Percentiles rank a stretch among this genome's conserved stretches.
Evolutionary conservation across 352 stramenopile species (phyloP).

Genomic region (Globisporangium spiculum): DNA sequence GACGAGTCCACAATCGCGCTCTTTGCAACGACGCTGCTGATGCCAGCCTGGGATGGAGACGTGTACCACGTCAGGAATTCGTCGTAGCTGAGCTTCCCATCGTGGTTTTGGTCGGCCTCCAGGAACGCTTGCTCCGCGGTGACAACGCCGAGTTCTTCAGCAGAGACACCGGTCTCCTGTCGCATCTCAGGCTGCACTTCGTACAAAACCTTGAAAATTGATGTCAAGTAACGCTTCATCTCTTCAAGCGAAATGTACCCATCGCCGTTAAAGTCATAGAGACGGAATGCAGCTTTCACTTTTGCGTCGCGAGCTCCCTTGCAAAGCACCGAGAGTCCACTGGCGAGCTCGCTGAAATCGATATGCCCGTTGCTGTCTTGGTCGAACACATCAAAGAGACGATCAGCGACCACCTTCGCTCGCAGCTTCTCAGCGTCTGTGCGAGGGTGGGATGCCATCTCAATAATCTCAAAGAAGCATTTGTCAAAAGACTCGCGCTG

Average conservation of each 20-base stretch:
- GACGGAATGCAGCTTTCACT: slow-evolving; percentile 73
- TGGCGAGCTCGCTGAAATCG: slow-evolving; percentile 85
- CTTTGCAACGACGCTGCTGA: slow-evolving; percentile 67
- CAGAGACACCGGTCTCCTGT: slow-evolving; percentile 56
- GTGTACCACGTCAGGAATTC: slow-evolving; percentile 89
- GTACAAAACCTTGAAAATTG: slow-evolving; percentile 88
- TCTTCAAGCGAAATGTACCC: slow-evolving; percentile 84
- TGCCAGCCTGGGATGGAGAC: slow-evolving; percentile 58
- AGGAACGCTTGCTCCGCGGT: slow-evolving; percentile 84
- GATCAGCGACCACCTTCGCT: slow-evolving; percentile 67
- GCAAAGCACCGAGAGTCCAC: slow-evolving; percentile 81
- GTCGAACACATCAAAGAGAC: slow-evolving; percentile 83
- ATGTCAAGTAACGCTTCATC: slow-evolving; percentile 85
- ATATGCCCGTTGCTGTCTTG: slow-evolving; percentile 72
- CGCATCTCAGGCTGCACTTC: slow-evolving; percentile 76
- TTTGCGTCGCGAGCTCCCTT: slow-evolving; percentile 79
- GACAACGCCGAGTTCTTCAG: slow-evolving; percentile 73
- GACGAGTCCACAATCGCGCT: slow-evolving; percentile 73
- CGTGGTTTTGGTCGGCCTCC: slow-evolving; percentile 75
- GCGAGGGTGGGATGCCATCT: slow-evolving; percentile 55
- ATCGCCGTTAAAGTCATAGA: slow-evolving; percentile 88
- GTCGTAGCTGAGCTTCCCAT: slow-evolving; percentile 85
- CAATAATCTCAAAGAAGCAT: slow-evolving; percentile 72
- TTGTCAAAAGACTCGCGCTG: slow-evolving; percentile 66
- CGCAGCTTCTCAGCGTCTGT: slow-evolving; percentile 63